phyloP scores from a whole-genome alignment of 2,329 filamentous ascomycete genomes.

The Colletotrichum musae region DNA sequence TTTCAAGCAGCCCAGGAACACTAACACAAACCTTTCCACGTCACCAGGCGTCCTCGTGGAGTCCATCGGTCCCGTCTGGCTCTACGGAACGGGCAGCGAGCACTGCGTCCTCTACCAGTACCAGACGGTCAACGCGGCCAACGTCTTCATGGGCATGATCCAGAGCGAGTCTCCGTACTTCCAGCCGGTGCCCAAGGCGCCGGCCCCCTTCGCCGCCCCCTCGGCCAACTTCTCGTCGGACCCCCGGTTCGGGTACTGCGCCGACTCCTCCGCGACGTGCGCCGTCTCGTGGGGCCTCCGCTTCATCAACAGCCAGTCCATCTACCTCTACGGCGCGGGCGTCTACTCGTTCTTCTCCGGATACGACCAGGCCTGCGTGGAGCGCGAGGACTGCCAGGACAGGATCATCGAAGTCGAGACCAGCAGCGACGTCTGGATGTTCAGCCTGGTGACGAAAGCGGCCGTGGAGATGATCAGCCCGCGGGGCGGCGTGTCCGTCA shows the following conservation, averaged over 20 bases:
- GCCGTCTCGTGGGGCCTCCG: constrained; percentile 72
- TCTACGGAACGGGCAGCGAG: constrained; percentile 59
- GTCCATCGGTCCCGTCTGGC: constrained; percentile 63
- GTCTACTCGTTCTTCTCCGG: constrained; percentile 74
- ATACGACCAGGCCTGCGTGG: constrained; percentile 57
- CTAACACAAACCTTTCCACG: neutral
- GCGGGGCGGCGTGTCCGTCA: no score
- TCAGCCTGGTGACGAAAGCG: no score
- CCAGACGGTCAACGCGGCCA: constrained; percentile 69
- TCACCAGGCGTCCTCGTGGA: constrained; percentile 52
- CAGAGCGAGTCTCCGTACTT: constrained; percentile 79
- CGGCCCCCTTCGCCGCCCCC: constrained; percentile 53
- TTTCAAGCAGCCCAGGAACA: neutral
- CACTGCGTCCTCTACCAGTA: constrained; percentile 76
- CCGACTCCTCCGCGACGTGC: constrained; percentile 51
- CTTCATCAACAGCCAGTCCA: constrained; percentile 48
- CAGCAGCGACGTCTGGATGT: neutral
- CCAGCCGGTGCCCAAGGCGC: constrained; percentile 71
- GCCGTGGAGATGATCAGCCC: no score
- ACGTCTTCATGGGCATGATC: constrained; percentile 72
- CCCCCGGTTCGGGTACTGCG: constrained; percentile 64
- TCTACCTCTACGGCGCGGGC: constrained; percentile 50
- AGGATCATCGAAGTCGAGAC: constrained; percentile 55
- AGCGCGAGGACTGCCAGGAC: constrained; percentile 56
- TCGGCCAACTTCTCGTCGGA: constrained; percentile 55